A percentile compares a stretch with the other conserved stretches of the same genome.
Conservation (phyloP, 2,329 filamentous ascomycete genomes). For the Raffaelea albimanens region DNA sequence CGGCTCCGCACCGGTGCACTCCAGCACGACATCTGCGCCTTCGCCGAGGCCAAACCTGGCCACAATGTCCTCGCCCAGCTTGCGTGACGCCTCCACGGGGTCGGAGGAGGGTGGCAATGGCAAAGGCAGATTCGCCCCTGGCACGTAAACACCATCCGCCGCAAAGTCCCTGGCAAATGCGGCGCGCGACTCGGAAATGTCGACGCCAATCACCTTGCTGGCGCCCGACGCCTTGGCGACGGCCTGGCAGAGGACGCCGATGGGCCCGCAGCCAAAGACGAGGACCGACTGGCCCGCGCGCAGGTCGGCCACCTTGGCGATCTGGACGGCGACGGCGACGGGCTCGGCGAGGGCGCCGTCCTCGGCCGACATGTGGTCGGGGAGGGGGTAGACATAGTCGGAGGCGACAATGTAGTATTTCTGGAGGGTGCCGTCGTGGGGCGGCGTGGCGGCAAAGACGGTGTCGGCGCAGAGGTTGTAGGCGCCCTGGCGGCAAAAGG, state of each 20-base stretch:
- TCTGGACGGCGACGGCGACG: conserved; percentile 50
- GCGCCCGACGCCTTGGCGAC: conserved; percentile 43
- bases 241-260: conserved; percentile 49
- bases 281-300: conserved; percentile 34
- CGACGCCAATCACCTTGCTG: conserved; percentile 38
- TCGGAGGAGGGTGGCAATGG: conserved; percentile 40
- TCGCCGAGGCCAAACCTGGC: conserved; percentile 35
- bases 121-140: conserved; percentile 28
- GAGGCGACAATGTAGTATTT: conserved; percentile 34
- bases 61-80: conserved; percentile 27
- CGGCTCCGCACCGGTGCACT: conserved; percentile 72
- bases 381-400: conserved; percentile 40
- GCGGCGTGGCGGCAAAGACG: conserved; percentile 22
- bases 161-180: conserved; percentile 49
- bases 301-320: conserved; percentile 34
- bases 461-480: conserved; percentile 27
- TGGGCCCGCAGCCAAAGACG: conserved; percentile 51
- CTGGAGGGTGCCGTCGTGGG: conserved; percentile 23
- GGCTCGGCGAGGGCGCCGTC: conserved; percentile 49
- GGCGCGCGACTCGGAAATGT: conserved; percentile 47
- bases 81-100: conserved; percentile 34
- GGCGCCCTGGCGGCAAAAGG: conserved; percentile 25
- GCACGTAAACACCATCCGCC: conserved; percentile 42
- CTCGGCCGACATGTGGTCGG: conserved; percentile 35
- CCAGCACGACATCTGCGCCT: conserved; percentile 60